Conservation (phyloP, 108 stramenopile genomes). For the Skeletonema grethae region DNA sequence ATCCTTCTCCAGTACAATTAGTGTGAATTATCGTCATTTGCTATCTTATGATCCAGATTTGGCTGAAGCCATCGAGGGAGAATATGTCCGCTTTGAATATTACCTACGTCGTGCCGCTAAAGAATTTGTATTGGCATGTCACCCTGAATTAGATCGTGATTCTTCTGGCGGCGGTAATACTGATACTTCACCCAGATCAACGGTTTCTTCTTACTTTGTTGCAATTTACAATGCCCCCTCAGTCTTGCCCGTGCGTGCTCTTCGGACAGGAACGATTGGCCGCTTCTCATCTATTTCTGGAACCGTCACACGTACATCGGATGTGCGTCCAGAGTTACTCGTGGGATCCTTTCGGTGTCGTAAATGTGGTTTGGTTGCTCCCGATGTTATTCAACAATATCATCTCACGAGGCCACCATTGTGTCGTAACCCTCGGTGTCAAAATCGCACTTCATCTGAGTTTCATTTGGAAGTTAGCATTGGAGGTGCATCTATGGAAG, state of each 20-base stretch:
- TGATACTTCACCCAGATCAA: slow-evolving; percentile 1
- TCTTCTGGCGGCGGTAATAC: slow-evolving; percentile 15
- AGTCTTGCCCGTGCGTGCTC: slow-evolving; percentile 64
- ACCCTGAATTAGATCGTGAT: slow-evolving; percentile 61
- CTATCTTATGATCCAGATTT: slow-evolving; percentile 66
- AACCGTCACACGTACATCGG: slow-evolving; percentile 95
- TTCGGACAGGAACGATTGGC: slow-evolving; percentile 84
- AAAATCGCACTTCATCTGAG: slow-evolving; percentile 62
- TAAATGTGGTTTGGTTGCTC: slow-evolving; percentile 87
- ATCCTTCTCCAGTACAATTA: slow-evolving; percentile 70
- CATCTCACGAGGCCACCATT: slow-evolving; percentile 95
- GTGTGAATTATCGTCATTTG: slow-evolving; percentile 75
- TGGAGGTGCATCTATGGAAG: neutral
- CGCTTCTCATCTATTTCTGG: slow-evolving; percentile 75
- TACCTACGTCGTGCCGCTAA: slow-evolving; percentile 67
- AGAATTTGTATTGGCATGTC: slow-evolving; percentile 57
- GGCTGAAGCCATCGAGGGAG: slow-evolving; percentile 82
- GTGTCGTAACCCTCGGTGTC: slow-evolving; percentile 93
- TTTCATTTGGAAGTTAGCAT: slow-evolving; percentile 72
- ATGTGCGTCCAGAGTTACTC: slow-evolving; percentile 98
- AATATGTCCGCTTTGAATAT: slow-evolving; percentile 89
- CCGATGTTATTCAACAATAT: slow-evolving; percentile 92
- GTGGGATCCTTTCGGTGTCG: slow-evolving; percentile 91
- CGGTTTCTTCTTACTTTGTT: slow-evolving; percentile 67
- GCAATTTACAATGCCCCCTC: slow-evolving; percentile 78